phyloP scores from a whole-genome alignment of 371 early-diverging fungal genomes.

The Smittium mucronatum region DNA sequence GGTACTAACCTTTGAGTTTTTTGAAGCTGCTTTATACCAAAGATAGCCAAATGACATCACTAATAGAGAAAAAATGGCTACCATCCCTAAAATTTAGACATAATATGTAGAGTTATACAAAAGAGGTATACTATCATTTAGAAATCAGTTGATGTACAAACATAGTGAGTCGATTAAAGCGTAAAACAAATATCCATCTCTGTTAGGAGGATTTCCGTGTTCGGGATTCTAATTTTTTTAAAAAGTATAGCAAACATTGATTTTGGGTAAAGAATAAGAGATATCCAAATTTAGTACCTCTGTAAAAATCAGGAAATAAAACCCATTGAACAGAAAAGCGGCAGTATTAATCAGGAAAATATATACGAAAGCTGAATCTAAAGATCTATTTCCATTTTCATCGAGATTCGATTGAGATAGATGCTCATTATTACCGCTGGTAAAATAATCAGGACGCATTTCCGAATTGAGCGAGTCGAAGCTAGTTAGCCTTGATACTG shows the following conservation, averaged over 20 bases:
- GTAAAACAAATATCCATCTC: constrained; percentile 2
- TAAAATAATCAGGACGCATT: background rate
- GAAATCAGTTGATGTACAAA: background rate
- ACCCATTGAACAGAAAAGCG: background rate
- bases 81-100: constrained; percentile 1
- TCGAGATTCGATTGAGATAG: too few relatives aligned
- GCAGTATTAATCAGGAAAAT: background rate
- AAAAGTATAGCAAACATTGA: too few relatives aligned
- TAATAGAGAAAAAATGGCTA: background rate
- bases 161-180: constrained; percentile 4
- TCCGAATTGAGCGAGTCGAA: background rate
- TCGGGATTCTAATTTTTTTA: background rate
- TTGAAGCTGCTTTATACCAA: background rate
- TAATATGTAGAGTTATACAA: background rate
- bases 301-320: background rate
- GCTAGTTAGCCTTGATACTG: background rate
- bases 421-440: too few relatives aligned
- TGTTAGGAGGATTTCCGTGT: background rate
- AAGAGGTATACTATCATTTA: background rate
- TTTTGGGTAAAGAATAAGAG: too few relatives aligned
- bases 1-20: background rate
- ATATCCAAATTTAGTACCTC: too few relatives aligned
- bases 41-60: background rate
- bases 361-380: background rate
- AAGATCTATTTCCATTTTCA: too few relatives aligned